These are phyloP conservation scores for Castanopsis chinensis DNA, from an alignment of 306 rosid species.

Conservation along the genomic window DNA sequence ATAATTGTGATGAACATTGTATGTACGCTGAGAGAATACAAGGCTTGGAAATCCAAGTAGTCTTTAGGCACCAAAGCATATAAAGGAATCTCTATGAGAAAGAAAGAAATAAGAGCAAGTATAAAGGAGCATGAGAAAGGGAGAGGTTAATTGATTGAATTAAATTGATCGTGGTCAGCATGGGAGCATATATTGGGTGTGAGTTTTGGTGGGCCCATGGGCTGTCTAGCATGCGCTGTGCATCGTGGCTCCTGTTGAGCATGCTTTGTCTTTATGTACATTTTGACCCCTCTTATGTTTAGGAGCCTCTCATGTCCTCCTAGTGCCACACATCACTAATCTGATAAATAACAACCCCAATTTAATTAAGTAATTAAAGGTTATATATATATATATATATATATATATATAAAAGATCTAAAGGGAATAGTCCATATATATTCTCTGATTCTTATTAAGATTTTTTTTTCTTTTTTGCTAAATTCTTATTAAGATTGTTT, in stretches of 20 bases:
- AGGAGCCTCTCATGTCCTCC: conserved; percentile 6
- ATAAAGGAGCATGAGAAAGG: neutral
- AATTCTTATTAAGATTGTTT: neutral
- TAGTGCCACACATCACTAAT: conserved; percentile 13
- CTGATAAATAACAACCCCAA: neutral
- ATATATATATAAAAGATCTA: neutral
- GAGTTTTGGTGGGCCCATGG: conserved; percentile 68
- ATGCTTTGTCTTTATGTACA: conserved; percentile 68
- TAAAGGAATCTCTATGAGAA: neutral
- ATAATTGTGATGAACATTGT: neutral
- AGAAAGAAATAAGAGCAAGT: neutral
- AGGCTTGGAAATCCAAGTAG: neutral
- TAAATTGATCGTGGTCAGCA: conserved; percentile 35
- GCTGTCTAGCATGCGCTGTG: conserved; percentile 87
- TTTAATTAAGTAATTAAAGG: neutral
- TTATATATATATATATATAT: too few species aligned
- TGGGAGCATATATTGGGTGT: conserved; percentile 30
- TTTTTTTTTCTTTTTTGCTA: too few species aligned
- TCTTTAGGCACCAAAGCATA: neutral
- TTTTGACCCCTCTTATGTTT: conserved; percentile 30
- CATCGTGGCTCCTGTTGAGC: conserved; percentile 55
- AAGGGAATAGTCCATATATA: too few species aligned
- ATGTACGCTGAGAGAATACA: neutral
- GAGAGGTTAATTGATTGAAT: conserved; percentile 10
- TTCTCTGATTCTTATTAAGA: too few species aligned